These are phyloP conservation scores for Apium graveolens DNA, from an alignment of 129 eudicot species.

Conservation along the genomic window DNA sequence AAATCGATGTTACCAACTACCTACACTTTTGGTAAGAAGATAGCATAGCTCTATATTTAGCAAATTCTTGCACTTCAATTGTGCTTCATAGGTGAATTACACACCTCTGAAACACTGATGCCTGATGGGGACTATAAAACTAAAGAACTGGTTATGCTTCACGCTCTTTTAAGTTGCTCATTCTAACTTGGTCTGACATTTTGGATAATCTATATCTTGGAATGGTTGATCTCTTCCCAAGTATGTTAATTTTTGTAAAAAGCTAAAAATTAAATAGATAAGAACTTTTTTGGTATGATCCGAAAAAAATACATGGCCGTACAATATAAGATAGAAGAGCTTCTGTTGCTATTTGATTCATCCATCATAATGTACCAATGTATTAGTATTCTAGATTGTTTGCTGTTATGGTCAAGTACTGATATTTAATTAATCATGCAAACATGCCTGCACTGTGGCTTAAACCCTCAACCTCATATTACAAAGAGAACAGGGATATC, in stretches of 20 bases:
- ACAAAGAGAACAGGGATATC: neutral
- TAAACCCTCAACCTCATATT: neutral
- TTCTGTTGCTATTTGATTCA: neutral
- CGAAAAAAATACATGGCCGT: neutral
- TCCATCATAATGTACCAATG: neutral
- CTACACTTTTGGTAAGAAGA: slow-evolving; percentile 55
- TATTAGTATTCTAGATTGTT: neutral
- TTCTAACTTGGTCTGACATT: neutral
- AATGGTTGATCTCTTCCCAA: neutral
- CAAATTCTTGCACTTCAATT: neutral
- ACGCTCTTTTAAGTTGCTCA: neutral
- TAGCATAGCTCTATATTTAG: neutral
- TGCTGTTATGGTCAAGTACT: neutral
- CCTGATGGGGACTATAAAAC: neutral
- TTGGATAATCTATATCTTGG: neutral
- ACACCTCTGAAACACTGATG: neutral
- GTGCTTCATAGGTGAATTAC: neutral
- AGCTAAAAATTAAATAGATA: neutral
- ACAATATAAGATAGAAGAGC: neutral
- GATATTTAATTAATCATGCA: neutral
- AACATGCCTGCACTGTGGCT: neutral
- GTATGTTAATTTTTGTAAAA: neutral
- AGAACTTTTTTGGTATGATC: neutral
- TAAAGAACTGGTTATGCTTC: neutral
- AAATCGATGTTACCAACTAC: slow-evolving; percentile 54